A percentile compares a stretch with the other conserved stretches of the same genome.
Conservation (phyloP, 2,329 filamentous ascomycete species). For the Macrophomina pseudophaseolina region DNA sequence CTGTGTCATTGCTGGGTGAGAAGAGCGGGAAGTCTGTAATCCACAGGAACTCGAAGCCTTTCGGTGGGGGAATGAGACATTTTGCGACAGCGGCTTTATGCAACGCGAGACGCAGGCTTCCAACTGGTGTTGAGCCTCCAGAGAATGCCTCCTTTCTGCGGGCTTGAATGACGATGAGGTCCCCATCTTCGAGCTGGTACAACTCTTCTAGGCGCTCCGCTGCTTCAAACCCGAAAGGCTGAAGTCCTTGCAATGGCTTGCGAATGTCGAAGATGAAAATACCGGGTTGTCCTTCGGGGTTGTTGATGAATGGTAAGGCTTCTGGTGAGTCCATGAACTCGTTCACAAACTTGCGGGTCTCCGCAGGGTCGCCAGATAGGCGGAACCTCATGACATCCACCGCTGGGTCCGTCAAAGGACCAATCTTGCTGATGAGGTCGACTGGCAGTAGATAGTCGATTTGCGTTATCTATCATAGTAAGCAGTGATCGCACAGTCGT, state of each 20-base stretch:
- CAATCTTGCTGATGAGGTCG: constrained; percentile 77
- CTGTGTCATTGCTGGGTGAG: constrained; percentile 67
- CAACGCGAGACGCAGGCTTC: constrained; percentile 72
- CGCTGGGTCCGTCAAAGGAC: constrained; percentile 67
- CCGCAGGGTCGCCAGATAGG: constrained; percentile 57
- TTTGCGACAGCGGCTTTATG: constrained; percentile 72
- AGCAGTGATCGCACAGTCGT: constrained; percentile 32
- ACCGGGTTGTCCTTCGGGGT: constrained; percentile 78
- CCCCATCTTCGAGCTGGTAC: constrained; percentile 68
- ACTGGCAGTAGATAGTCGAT: constrained; percentile 67
- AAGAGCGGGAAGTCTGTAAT: constrained; percentile 92
- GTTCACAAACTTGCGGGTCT: constrained; percentile 66
- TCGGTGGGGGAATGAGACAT: constrained; percentile 57
- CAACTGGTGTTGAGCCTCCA: constrained; percentile 75
- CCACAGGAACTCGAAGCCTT: constrained; percentile 76
- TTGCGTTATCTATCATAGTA: constrained; percentile 61
- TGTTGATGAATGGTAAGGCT: constrained; percentile 64
- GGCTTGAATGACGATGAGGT: constrained; percentile 82
- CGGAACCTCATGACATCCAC: constrained; percentile 77
- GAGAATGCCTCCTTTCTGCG: constrained; percentile 67
- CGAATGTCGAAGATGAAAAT: constrained; percentile 76
- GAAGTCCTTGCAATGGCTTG: constrained; percentile 77
- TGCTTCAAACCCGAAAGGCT: constrained; percentile 76
- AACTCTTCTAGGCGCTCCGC: constrained; percentile 62
- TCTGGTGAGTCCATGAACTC: constrained; percentile 73